Conservation (phyloP, 805 yeast species). For the Blastobotrys mokoenaii region DNA sequence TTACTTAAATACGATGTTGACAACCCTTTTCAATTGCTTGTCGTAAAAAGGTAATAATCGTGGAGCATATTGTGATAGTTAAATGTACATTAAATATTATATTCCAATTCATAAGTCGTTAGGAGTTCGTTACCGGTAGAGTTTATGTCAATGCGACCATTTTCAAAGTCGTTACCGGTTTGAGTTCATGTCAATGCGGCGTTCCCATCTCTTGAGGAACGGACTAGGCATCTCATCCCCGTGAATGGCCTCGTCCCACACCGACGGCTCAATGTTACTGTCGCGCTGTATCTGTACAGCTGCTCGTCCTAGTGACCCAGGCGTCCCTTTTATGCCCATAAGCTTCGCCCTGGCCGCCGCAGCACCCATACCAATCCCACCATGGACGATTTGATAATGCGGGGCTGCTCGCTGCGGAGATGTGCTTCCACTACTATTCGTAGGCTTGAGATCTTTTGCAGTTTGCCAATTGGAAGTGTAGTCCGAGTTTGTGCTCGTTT, state of each 20-base stretch:
- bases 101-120: not conserved
- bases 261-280: conserved; percentile 20
- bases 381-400: conserved; percentile 12
- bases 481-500: conserved; percentile 4
- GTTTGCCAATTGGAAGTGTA: conserved; percentile 10
- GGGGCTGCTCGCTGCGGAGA: conserved; percentile 10
- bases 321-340: conserved; percentile 23
- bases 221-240: conserved; percentile 29
- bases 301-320: conserved; percentile 23
- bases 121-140: conserved; percentile 3
- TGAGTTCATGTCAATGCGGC: conserved; percentile 6
- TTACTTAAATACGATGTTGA: no score
- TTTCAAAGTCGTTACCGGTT: conserved; percentile 1
- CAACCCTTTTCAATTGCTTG: no score
- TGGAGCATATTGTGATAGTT: not conserved
- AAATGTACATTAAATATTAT: no score
- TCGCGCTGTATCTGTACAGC: conserved; percentile 25
- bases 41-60: no score
- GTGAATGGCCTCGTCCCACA: conserved; percentile 19
- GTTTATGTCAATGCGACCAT: conserved; percentile 4
- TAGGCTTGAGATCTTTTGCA: conserved; percentile 2
- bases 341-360: conserved; percentile 24
- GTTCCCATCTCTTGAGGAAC: conserved; percentile 24
- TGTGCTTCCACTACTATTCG: conserved; percentile 2
- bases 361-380: conserved; percentile 22